Percentiles rank a stretch among this genome's conserved stretches.
Conservation (phyloP, 2,329 filamentous ascomycete genomes). For the Fusarium pininemorale region DNA sequence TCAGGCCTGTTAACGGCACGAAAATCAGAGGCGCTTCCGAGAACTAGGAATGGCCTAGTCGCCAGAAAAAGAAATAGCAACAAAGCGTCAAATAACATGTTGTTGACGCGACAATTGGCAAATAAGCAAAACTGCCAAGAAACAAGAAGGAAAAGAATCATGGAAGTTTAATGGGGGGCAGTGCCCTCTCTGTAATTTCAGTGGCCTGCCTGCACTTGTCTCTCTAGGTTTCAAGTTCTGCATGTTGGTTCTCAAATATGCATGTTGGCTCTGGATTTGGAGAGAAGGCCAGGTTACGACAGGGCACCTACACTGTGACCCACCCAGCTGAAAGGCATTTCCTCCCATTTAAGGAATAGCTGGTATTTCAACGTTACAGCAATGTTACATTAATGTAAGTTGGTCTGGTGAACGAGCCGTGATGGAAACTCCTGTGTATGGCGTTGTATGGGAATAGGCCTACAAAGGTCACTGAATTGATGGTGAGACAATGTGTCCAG, state of each 20-base stretch:
- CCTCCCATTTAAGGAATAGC: neutral
- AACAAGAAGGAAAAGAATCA: neutral
- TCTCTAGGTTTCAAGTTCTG: neutral
- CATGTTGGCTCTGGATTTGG: neutral
- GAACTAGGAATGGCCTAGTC: neutral
- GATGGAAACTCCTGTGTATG: neutral
- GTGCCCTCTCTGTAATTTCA: neutral
- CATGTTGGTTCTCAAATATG: neutral
- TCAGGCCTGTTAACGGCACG: neutral
- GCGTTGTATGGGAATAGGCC: rapidly evolving
- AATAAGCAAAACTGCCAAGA: neutral
- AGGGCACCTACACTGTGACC: neutral
- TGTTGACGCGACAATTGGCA: neutral
- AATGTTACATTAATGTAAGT: neutral
- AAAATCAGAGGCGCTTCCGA: rapidly evolving
- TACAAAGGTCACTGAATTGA: rapidly evolving
- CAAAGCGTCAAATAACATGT: neutral
- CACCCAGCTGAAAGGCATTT: neutral
- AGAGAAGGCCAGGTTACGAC: neutral
- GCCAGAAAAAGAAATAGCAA: rapidly evolving
- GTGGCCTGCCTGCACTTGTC: neutral
- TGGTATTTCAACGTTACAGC: neutral
- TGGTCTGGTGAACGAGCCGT: rapidly evolving
- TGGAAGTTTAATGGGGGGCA: rapidly evolving
- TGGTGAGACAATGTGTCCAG: neutral